Percentiles rank a stretch among this genome's conserved stretches.
These are phyloP conservation scores for Kwoniella newhampshirensis DNA, from an alignment of 768 basidiomycete species.

Conservation along the genomic window DNA sequence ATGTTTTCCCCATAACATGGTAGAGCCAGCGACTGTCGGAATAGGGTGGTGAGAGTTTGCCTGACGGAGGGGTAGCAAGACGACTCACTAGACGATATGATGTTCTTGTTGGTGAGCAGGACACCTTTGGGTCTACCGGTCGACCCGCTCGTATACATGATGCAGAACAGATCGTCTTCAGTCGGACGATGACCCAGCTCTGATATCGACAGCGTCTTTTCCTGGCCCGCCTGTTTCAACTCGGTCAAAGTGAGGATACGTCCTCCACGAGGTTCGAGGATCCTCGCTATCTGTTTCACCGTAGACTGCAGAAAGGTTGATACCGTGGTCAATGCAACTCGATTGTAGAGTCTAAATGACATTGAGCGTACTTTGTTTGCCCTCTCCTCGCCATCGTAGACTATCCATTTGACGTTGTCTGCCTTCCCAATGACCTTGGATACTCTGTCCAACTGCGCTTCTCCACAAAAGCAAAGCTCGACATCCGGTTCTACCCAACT, in stretches of 20 bases:
- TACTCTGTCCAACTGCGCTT: slow-evolving; percentile 74
- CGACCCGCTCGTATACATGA: slow-evolving; percentile 72
- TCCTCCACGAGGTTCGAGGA: slow-evolving; percentile 57
- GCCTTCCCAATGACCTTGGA: slow-evolving; percentile 68
- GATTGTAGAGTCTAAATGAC: slow-evolving; percentile 8
- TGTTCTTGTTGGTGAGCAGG: slow-evolving; percentile 77
- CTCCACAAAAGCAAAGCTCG: slow-evolving; percentile 81
- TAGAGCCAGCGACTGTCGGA: slow-evolving; percentile 23
- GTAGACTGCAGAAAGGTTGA: slow-evolving; percentile 48
- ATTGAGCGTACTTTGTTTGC: slow-evolving; percentile 33
- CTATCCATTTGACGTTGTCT: slow-evolving; percentile 70
- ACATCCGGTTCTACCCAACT: slow-evolving; percentile 84
- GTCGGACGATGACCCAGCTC: slow-evolving; percentile 56
- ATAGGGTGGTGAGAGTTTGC: neutral
- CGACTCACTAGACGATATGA: slow-evolving; percentile 64
- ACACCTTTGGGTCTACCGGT: slow-evolving; percentile 95
- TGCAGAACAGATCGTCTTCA: slow-evolving; percentile 61
- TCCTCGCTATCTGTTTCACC: slow-evolving; percentile 62
- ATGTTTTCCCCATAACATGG: slow-evolving; percentile 14
- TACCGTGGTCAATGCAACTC: slow-evolving; percentile 26
- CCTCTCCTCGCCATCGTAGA: slow-evolving; percentile 69
- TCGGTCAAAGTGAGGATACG: slow-evolving; percentile 65
- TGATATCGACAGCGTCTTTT: slow-evolving; percentile 58
- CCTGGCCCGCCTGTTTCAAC: slow-evolving; percentile 65
- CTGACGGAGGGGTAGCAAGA: neutral